Percentiles rank a stretch among this genome's conserved stretches.
phyloP scores from a whole-genome alignment of 495 filamentous ascomycete species.

The Cairneyella variabilis region DNA sequence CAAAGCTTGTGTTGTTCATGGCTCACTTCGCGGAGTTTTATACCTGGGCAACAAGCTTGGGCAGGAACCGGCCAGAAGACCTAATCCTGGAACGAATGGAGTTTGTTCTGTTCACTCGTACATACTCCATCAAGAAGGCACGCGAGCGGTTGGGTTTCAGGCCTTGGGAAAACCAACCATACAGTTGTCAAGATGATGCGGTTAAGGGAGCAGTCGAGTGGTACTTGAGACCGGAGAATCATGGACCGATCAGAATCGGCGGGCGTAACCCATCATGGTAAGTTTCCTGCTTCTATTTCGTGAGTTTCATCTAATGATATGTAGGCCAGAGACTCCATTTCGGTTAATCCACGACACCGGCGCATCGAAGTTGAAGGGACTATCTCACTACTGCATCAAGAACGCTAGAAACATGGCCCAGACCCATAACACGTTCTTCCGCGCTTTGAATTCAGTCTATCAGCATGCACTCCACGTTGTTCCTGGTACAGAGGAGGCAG shows the following conservation, averaged over 20 bases:
- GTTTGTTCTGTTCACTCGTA: conserved; percentile 15
- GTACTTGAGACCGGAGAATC: conserved; percentile 9
- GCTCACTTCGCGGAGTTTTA: conserved; percentile 9
- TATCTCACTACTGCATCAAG: conserved; percentile 3
- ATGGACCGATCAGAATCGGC: conserved; percentile 9
- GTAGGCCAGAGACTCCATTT: conserved; percentile 14
- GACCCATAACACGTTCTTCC: conserved; percentile 28
- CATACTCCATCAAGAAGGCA: conserved; percentile 14
- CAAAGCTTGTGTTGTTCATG: conserved; percentile 2
- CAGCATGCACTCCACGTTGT: conserved; percentile 22
- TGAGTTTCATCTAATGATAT: background rate
- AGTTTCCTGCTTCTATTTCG: background rate
- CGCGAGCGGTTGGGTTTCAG: conserved; percentile 11
- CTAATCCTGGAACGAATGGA: conserved; percentile 12
- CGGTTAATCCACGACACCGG: conserved; percentile 6
- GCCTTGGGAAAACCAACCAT: conserved; percentile 11
- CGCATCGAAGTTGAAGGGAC: background rate
- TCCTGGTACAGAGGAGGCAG: conserved; percentile 10
- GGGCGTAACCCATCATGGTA: conserved; percentile 5
- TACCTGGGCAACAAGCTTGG: conserved; percentile 11
- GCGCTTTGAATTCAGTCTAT: conserved; percentile 28
- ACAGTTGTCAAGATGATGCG: conserved; percentile 9
- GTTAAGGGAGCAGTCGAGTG: conserved; percentile 11
- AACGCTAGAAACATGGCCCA: conserved; percentile 20
- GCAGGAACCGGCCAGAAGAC: conserved; percentile 1